Evolutionary conservation across 116 monocot genomes (phyloP), one percentile per base, ranked within the genome.

Genomic region (Thalassia testudinum): DNA sequence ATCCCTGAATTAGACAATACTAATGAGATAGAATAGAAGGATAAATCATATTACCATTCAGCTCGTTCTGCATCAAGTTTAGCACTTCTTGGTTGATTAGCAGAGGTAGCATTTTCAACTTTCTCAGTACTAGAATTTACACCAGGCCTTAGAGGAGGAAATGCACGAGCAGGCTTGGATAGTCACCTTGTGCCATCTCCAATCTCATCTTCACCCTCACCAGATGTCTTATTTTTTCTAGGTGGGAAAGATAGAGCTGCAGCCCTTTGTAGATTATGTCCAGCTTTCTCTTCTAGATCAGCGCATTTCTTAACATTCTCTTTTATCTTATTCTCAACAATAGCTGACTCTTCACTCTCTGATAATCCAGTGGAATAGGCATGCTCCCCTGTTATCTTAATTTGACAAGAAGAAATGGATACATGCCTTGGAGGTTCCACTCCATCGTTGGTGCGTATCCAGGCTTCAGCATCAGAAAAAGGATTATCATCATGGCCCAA

Each of bases 171-270:
- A 45, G 45, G 45, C 45, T 13, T 45, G 4, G 18, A 3, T 5
- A 1, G 10, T 45, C 45, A 6, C 45, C 45, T 45, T n/a, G 19
- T 45, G 5, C 45, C 45, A 45, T 45, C 45, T 20, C 19, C 45
- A 45, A 45, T 2, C 4, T 45, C 45, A n/a, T 45, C 45, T 45
- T 45, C 45, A 45, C 45, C 45, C 15, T 45, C 45, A 45, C 45
- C 45, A n/a, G 45, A 20, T 45, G 19, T 20, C 15, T 20, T 45
- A 45, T 45, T 45, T 13, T 45, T 45, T 16, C 45, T 45, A n/a
- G 45, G 15, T 6, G 45, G 45, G 18, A 45, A 45, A 45, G 19
- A 20, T 20, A 16, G 45, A 45, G 15, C 15, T 45, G 5, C 15
- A 5, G 45, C 18, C 45, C 19, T 45, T 5, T 45, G 45, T 20